These are phyloP conservation scores for Colletotrichum liaoningense DNA, from an alignment of 2,329 filamentous ascomycete genomes.

Conservation along the genomic window DNA sequence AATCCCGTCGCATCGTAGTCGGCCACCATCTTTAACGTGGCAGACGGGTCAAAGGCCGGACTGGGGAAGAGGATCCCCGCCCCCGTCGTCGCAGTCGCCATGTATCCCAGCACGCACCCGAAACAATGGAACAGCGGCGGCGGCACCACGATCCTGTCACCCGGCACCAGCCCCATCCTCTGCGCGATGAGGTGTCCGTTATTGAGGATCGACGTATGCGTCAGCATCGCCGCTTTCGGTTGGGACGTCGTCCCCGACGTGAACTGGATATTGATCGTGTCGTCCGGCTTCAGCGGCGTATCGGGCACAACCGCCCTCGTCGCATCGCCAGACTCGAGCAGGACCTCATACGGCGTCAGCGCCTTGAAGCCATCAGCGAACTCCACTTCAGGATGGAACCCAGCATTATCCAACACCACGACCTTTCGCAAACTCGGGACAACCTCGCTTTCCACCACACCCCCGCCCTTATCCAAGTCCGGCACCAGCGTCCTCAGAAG, in stretches of 20 bases:
- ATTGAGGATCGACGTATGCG: conserved; percentile 89
- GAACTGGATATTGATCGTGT: conserved; percentile 95
- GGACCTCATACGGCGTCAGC: conserved; percentile 57
- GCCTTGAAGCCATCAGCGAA: conserved; percentile 53
- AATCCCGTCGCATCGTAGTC: conserved; percentile 71
- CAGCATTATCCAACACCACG: conserved; percentile 83
- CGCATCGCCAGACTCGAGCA: conserved; percentile 48
- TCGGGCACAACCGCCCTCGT: conserved; percentile 54
- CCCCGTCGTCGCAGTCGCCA: conserved; percentile 88
- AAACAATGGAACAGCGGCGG: conserved; percentile 93
- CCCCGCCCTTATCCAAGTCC: conserved; percentile 44
- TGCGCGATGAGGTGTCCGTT: conserved; percentile 88
- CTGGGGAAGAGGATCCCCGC: conserved; percentile 86
- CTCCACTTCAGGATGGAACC: conserved; percentile 53
- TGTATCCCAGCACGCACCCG: conserved; percentile 91
- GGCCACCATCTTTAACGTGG: conserved; percentile 70
- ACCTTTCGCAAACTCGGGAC: conserved; percentile 79
- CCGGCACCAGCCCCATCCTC: conserved; percentile 81
- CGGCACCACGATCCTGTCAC: conserved; percentile 85
- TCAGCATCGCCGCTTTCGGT: conserved; percentile 92
- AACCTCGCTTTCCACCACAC: conserved; percentile 50
- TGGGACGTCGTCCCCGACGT: conserved; percentile 93
- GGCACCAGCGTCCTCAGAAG: conserved; percentile 60
- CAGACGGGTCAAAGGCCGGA: conserved; percentile 86
- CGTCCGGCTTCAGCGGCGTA: conserved; percentile 64